phyloP scores from a whole-genome alignment of 192 early-diverging fungal species.

The Backusella luteola region DNA sequence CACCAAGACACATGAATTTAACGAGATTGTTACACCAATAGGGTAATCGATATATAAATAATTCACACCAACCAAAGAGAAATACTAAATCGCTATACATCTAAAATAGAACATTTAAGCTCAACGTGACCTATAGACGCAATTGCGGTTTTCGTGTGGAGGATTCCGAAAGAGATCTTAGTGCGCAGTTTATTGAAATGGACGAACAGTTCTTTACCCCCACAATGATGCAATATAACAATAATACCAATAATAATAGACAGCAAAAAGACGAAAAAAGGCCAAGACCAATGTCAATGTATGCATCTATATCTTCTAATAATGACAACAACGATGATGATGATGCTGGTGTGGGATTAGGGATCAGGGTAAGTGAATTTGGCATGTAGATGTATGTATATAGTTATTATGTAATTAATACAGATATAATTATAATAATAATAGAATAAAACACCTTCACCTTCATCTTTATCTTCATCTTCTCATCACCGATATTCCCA shows the following conservation, averaged over 20 bases:
- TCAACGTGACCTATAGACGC: conserved; percentile 68
- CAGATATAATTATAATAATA: not conserved
- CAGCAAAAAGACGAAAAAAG: not conserved
- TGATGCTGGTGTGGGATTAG: not conserved
- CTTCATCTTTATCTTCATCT: not conserved
- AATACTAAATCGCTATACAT: not conserved
- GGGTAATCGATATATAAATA: conserved; percentile 46
- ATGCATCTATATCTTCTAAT: not conserved
- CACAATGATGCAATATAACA: conserved; percentile 26
- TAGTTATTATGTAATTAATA: not conserved
- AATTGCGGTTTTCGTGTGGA: conserved; percentile 65
- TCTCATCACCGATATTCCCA: not conserved
- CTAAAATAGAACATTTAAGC: conserved; percentile 53
- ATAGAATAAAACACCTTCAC: not conserved
- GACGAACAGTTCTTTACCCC: conserved; percentile 72
- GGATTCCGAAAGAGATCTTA: conserved; percentile 54
- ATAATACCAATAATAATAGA: not conserved
- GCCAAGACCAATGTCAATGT: conserved; percentile 10
- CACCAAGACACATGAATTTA: conserved; percentile 63
- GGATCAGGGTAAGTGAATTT: not conserved
- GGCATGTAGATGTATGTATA: no score
- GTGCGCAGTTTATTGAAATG: conserved; percentile 55
- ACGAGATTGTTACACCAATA: conserved; percentile 62
- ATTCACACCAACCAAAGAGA: not conserved
- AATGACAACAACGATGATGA: not conserved